phyloP scores from a whole-genome alignment of 345 rosid species.

The Bretschneidera sinensis region DNA sequence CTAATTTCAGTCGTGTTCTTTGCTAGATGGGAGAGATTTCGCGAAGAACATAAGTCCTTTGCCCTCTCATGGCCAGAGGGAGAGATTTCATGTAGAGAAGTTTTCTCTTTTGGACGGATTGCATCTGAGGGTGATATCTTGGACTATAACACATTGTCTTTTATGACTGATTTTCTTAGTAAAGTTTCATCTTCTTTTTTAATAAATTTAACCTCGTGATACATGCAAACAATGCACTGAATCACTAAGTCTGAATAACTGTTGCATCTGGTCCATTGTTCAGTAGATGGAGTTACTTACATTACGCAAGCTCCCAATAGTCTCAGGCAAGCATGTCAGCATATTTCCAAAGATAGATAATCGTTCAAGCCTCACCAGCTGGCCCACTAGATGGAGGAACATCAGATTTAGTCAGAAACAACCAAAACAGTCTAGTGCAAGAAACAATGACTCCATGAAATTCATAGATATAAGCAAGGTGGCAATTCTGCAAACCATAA shows the following conservation, averaged over 20 bases:
- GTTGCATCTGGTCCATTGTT: constrained; percentile 6
- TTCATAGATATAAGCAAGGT: constrained; percentile 12
- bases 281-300: constrained; percentile 42
- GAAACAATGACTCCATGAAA: constrained; percentile 3
- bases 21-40: background rate
- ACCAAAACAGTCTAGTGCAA: background rate
- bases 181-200: background rate
- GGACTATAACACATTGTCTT: background rate
- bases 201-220: background rate
- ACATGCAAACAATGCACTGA: constrained; percentile 1
- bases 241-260: background rate
- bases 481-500: constrained; percentile 16
- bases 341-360: constrained; percentile 73
- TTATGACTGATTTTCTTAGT: background rate
- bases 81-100: background rate
- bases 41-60: too few relatives aligned
- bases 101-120: background rate
- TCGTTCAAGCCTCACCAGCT: constrained; percentile 82
- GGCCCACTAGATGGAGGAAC: constrained; percentile 61
- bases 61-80: too few relatives aligned
- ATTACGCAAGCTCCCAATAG: constrained; percentile 92
- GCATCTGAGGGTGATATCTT: background rate
- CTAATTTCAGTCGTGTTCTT: too few relatives aligned
- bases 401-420: constrained; percentile 9
- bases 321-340: constrained; percentile 70